phyloP scores from a whole-genome alignment of 352 stramenopile species.

The Phytophthora sp. region DNA sequence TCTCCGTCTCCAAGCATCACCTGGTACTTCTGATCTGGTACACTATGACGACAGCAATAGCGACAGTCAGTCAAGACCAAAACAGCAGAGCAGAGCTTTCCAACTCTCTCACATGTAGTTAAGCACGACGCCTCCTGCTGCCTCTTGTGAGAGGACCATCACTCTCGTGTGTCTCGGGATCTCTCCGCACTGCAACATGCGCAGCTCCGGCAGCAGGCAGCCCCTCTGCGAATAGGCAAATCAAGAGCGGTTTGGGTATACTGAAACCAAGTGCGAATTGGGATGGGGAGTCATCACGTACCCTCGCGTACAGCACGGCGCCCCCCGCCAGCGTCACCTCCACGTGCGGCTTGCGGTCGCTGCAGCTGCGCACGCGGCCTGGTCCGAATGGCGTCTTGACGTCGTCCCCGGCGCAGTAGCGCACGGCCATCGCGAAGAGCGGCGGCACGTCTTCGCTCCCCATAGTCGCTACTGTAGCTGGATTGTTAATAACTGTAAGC shows the following conservation, averaged over 20 bases:
- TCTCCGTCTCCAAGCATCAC: conserved; percentile 8
- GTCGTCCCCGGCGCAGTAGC: conserved; percentile 64
- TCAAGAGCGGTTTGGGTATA: neutral
- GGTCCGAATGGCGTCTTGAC: conserved; percentile 74
- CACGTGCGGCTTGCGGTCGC: conserved; percentile 59
- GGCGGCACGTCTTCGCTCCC: conserved; percentile 52
- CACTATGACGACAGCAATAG: conserved; percentile 16
- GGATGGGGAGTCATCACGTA: conserved; percentile 22
- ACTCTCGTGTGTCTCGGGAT: conserved; percentile 62
- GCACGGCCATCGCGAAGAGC: conserved; percentile 75
- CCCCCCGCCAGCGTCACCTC: conserved; percentile 56
- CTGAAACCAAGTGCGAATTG: conserved; percentile 1
- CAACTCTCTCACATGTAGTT: conserved; percentile 36
- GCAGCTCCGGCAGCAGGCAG: conserved; percentile 64
- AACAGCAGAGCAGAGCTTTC: neutral
- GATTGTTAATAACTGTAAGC: conserved; percentile 9
- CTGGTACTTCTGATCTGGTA: conserved; percentile 41
- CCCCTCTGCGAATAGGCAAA: conserved; percentile 42
- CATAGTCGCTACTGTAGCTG: conserved; percentile 12
- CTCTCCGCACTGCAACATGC: conserved; percentile 74
- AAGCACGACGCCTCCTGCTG: conserved; percentile 17
- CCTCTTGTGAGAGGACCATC: conserved; percentile 11
- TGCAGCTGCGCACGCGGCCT: conserved; percentile 51
- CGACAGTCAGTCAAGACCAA: neutral
- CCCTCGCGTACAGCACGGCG: conserved; percentile 62